Evolutionary conservation across 495 filamentous ascomycete species (phyloP).

Genomic region (Cercophora samala): DNA sequence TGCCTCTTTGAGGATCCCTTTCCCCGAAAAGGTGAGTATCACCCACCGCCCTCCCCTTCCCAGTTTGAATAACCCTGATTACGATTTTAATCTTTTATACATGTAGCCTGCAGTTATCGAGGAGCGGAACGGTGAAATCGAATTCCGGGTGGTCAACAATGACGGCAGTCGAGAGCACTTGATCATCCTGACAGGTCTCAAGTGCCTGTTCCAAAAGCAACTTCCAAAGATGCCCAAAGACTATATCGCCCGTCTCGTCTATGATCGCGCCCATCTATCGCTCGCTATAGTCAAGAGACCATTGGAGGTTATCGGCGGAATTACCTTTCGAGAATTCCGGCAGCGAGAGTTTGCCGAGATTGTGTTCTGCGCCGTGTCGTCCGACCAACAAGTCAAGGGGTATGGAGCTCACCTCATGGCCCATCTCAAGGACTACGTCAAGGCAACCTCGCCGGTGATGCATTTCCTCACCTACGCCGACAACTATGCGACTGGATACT

Average conservation of each 20-base stretch:
- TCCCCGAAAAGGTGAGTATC: constrained; percentile 63
- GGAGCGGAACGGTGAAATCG: constrained; percentile 88
- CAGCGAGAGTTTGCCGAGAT: constrained; percentile 90
- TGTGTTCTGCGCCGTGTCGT: constrained; percentile 94
- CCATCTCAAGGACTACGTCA: constrained; percentile 95
- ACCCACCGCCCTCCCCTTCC: neutral
- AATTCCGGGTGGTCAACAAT: constrained; percentile 95
- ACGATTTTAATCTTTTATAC: neutral
- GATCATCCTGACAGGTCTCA: constrained; percentile 88
- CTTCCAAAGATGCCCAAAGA: constrained; percentile 98
- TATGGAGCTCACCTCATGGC: constrained; percentile 97
- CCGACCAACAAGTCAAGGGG: constrained; percentile 95
- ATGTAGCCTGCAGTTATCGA: constrained; percentile 78
- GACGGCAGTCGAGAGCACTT: constrained; percentile 77
- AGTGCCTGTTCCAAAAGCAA: constrained; percentile 97
- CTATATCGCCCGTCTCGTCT: constrained; percentile 94
- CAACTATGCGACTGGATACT: constrained; percentile 97
- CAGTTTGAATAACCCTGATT: neutral
- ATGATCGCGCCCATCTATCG: constrained; percentile 87
- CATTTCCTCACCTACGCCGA: constrained; percentile 97
- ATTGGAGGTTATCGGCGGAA: constrained; percentile 86
- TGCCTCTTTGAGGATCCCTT: constrained; percentile 45
- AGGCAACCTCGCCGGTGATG: constrained; percentile 91
- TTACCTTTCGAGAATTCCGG: constrained; percentile 90
- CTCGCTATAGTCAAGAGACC: constrained; percentile 94